Conservation (phyloP, 768 basidiomycete species). For the Calocybe indica region DNA sequence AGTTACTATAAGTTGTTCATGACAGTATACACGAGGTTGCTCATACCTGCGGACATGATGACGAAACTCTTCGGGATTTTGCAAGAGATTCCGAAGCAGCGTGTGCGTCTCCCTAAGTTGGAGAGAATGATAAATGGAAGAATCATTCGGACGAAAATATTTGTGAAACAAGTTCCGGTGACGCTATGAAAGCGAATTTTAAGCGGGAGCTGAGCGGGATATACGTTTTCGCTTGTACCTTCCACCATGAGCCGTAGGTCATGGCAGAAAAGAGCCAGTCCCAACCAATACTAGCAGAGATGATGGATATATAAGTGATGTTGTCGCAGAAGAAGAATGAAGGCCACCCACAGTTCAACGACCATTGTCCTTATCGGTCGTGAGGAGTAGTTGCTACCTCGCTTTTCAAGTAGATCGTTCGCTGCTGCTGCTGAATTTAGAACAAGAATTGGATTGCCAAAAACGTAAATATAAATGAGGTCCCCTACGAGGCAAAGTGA, state of each 20-base stretch:
- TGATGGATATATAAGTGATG: neutral
- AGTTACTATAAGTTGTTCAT: neutral
- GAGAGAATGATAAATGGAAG: slow-evolving; percentile 18
- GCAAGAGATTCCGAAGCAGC: slow-evolving; percentile 29
- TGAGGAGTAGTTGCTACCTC: slow-evolving; percentile 38
- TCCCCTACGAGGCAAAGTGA: slow-evolving; percentile 28
- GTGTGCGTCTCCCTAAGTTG: slow-evolving; percentile 30
- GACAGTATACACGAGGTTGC: neutral
- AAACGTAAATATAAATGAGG: slow-evolving; percentile 35
- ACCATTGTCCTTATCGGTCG: slow-evolving; percentile 36
- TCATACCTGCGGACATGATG: slow-evolving; percentile 28
- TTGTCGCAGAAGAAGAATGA: neutral
- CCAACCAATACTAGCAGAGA: slow-evolving; percentile 35
- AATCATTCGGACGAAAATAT: slow-evolving; percentile 24
- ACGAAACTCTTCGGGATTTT: slow-evolving; percentile 29
- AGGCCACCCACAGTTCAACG: slow-evolving; percentile 30
- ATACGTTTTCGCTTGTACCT: slow-evolving; percentile 3
- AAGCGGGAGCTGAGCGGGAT: neutral
- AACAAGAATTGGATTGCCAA: slow-evolving; percentile 41
- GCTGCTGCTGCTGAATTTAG: slow-evolving; percentile 36
- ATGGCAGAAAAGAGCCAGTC: slow-evolving; percentile 37
- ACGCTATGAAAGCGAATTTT: slow-evolving; percentile 24
- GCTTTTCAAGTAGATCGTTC: slow-evolving; percentile 39
- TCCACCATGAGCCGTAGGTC: slow-evolving; percentile 16
- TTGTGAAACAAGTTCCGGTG: slow-evolving; percentile 33